Evolutionary conservation across 805 yeast genomes (phyloP), one percentile per base, ranked within the genome.

Genomic region (Saccharomycopsis fodiens): DNA sequence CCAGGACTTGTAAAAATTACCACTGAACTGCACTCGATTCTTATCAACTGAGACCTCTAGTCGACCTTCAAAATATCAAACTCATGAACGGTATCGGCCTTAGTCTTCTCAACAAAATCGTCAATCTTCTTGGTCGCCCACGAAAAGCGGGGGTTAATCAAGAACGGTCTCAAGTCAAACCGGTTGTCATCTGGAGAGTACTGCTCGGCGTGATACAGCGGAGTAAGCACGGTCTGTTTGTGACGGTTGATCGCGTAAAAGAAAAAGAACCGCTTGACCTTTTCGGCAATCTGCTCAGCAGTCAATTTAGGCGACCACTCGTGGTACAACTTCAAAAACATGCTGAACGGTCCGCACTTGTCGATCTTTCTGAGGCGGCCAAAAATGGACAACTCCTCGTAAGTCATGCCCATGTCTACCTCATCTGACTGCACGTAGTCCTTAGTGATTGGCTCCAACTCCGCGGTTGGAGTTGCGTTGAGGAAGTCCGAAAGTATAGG

Each of bases 181-280:
- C 99, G 73, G 61, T 93, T 93, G 63, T 93, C 99, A 63, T 93
- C 99, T 1, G 98, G 97, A 2, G 97, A 89, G 60, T 93, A 93
- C 58, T 86, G 94, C 62, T 93, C 99, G 0, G 98, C 99, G 57
- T 93, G 98, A 59, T 93, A 93, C 31, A 94, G 76, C 12, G 99
- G 99, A 0, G 99, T 93, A 61, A 89, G 73, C n/a, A 91, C 89
- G 1, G 98, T 93, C 79, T 86, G 93, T 65, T 93, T 93, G 64
- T 93, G 99, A 57, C 99, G 79, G 63, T 93, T 93, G 47, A 93
- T 77, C 3, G 97, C 96, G 64, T 93, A 94, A 60, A 76, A 93
- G 69, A 84, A 89, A 73, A 85, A 93, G 65, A 93, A 93, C 45
- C 79, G 72, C 62, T 93, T 91, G 8, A 93, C 98, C 61, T 94